Base-by-base conservation (phyloP, 371 early-diverging fungal genomes). In the Saksenaea vasiformis region DNA sequence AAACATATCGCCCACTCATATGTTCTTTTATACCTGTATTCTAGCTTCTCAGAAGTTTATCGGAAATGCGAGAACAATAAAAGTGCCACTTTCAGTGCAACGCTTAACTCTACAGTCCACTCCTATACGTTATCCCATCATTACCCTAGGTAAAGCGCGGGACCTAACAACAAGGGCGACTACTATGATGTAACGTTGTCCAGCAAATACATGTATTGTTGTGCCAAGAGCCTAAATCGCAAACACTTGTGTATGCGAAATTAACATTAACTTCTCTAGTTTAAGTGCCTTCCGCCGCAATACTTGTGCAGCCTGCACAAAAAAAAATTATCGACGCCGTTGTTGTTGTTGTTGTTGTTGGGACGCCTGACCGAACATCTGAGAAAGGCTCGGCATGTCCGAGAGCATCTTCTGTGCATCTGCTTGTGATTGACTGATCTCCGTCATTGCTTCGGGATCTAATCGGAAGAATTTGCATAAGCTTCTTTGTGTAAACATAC, bases 371-470 rank as follows among this genome's bases (percentile, higher is more conserved):
- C 59, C 64, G 35, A 80, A 68, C 66, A 80, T 73, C 61, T 76
- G 65, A 8, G 74, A 67, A 31, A 80, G 58, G 58, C 76, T 68
- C n/a, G 80, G 77, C 71, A 76, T 73, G 47, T 77, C 76, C 22
- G 70, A 53, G 38, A 79, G 36, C 65, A 73, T 66, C 53, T 76
- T 79, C 58, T 77, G 75, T 5, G 80, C 74, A 43, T 77, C 75
- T 0, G 67, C 61, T 67, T 78, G 77, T 4, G 73, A 62, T 56
- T 76, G 66, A 54, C 41, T 70, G 10, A 77, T 65, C 53, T 81
- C 79, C 14, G 76, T 69, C 35, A 77, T 61, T 4, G 69, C 67
- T 34, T 82, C 79, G 14, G 76, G 79, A 67, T 78, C 80, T 80
- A 68, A 11, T 22, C 0, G 5, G 11, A 9, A 5, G 27, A 14